Conservation (phyloP, 345 rosid species). For the Combretum micranthum region DNA sequence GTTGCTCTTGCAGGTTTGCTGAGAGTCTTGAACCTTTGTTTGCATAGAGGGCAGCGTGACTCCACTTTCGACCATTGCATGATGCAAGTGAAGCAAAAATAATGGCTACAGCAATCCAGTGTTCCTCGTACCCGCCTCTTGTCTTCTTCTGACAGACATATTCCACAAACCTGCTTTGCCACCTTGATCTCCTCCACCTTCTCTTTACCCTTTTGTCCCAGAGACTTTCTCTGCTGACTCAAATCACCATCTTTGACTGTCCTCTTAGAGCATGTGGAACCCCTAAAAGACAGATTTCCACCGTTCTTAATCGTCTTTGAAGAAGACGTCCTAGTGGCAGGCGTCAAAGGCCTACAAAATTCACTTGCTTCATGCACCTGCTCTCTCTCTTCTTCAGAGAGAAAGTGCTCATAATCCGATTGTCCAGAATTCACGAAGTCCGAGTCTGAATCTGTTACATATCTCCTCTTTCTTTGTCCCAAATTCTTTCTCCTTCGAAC, state of each 20-base stretch:
- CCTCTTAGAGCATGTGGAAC: slow-evolving; percentile 39
- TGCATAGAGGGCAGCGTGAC: slow-evolving; percentile 95
- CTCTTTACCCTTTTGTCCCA: slow-evolving; percentile 60
- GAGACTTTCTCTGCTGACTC: slow-evolving; percentile 32
- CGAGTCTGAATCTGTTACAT: slow-evolving; percentile 54
- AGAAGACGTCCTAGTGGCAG: slow-evolving; percentile 33
- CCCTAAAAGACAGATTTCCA: slow-evolving; percentile 42
- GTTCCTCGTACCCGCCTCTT: slow-evolving; percentile 78
- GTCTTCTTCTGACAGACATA: slow-evolving; percentile 91
- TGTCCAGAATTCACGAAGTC: slow-evolving; percentile 53
- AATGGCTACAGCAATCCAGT: slow-evolving; percentile 80
- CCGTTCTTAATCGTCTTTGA: slow-evolving; percentile 31
- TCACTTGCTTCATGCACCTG: slow-evolving; percentile 68
- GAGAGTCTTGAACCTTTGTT: slow-evolving; percentile 81
- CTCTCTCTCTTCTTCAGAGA: slow-evolving; percentile 96
- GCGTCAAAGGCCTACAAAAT: slow-evolving; percentile 30
- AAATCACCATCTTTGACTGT: slow-evolving; percentile 32
- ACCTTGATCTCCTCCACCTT: slow-evolving; percentile 59
- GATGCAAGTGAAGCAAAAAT: slow-evolving; percentile 94
- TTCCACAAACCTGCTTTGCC: slow-evolving; percentile 73
- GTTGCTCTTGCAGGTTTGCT: slow-evolving; percentile 72
- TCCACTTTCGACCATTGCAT: slow-evolving; percentile 98
- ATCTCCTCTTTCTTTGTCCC: slow-evolving; percentile 36
- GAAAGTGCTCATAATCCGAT: slow-evolving; percentile 70
- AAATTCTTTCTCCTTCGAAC: slow-evolving; percentile 33